Base-by-base conservation (phyloP, 2,329 filamentous ascomycete genomes). In the Xylaria arbuscula region DNA sequence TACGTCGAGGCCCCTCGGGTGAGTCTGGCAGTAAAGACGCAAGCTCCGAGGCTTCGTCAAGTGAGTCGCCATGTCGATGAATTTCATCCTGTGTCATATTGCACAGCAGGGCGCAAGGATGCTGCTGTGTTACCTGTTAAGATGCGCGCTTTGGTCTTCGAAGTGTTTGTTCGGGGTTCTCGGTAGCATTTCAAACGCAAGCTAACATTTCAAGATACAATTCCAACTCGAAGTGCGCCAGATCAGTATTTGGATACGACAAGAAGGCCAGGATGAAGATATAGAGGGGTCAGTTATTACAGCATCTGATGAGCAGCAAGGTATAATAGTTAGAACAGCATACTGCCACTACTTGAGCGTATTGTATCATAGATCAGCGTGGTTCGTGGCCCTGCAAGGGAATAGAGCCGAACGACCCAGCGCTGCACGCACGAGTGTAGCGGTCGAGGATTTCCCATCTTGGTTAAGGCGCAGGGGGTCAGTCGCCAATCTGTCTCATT, bases 1-100 rank as follows among this genome's bases (percentile, higher is more conserved):
- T 70, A 59, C 73, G 72, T 24, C 54, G 58, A 48, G 72, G 74
- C 13, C 72, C 68, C 8, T 67, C 70, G 9, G 69, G 71, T 15
- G 66, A 63, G n/a, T 63, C 32, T 22, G 62, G 28, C 5, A 69
- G 32, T n/a, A 71, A 36, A 32, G 63, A 60, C 9, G 47, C 64
- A 36, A 63, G 60, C 22, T 70, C 68, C 9, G 65, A 62, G n/a
- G 65, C 55, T 42, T 70, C 68, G 24, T 68, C 65, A 1, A 65
- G 48, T 10, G 68, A 65, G 62, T 60, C 51, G 32, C 24, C 17
- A 36, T 54, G 57, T 19, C 57, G 60, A 32, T 48, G 53, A 13
- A 54, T 57, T 36, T 63, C 66, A 48, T 63, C 28, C 19, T 24
- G 28, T 48, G 58, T 22, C 66, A 68, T 68, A 15, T 54, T 40